These are phyloP conservation scores for Orbilia ellipsospora DNA, from an alignment of 2,329 filamentous ascomycete genomes.

Conservation along the genomic window DNA sequence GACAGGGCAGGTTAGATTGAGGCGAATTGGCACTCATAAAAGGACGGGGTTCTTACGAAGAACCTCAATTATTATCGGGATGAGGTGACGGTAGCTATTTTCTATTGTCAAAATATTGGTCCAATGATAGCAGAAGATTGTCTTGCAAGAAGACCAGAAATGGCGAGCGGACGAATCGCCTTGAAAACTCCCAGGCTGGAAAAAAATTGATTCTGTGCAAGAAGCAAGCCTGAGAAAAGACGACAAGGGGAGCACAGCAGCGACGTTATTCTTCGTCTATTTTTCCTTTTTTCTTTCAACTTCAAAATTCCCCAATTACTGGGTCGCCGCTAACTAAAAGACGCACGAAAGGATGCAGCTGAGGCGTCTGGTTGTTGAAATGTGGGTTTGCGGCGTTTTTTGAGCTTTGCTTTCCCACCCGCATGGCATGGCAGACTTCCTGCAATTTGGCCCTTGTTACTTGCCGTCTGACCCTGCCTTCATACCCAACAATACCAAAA, in stretches of 20 bases:
- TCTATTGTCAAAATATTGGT: not conserved
- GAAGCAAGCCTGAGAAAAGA: constrained; percentile 38
- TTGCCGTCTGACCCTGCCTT: constrained; percentile 48
- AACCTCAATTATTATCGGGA: constrained; percentile 24
- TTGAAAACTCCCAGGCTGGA: not conserved
- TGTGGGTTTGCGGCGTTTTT: constrained; percentile 51
- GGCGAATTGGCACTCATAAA: constrained; percentile 5
- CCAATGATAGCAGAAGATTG: constrained; percentile 1
- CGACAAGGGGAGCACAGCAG: constrained; percentile 9
- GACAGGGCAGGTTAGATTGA: constrained; percentile 10
- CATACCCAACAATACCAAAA: constrained; percentile 34
- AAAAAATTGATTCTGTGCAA: constrained; percentile 8
- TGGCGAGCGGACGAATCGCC: constrained; percentile 37
- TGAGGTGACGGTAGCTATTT: constrained; percentile 24
- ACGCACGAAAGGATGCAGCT: constrained; percentile 51
- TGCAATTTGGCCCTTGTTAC: constrained; percentile 49
- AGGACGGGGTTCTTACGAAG: constrained; percentile 25
- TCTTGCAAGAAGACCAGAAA: not conserved
- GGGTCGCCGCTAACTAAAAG: constrained; percentile 52
- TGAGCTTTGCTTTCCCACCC: constrained; percentile 38
- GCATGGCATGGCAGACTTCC: constrained; percentile 46
- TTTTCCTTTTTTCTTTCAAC: constrained; percentile 5
- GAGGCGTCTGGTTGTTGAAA: constrained; percentile 17
- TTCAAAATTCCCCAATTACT: constrained; percentile 42
- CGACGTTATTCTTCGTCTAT: constrained; percentile 13